These are phyloP conservation scores for Scutellaria galericulata DNA, from an alignment of 257 asterid genomes.

Conservation along the genomic window DNA sequence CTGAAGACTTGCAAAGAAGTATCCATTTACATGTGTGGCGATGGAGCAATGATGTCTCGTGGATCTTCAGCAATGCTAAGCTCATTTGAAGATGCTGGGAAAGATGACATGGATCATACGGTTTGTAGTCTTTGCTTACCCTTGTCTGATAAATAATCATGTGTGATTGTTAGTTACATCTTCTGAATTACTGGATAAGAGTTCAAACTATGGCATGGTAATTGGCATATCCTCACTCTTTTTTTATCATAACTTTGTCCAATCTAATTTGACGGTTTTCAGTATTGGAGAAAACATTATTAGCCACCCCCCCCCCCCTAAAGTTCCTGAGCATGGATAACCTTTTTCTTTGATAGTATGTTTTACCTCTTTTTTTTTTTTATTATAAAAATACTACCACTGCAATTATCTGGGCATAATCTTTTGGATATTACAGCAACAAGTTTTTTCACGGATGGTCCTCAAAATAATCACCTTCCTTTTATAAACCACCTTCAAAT, in stretches of 20 bases:
- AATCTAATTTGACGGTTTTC: conserved; percentile 20
- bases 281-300: conserved; percentile 5
- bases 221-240: background rate
- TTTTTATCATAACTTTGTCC: background rate
- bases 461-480: background rate
- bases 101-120: conserved; percentile 57
- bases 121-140: conserved; percentile 51
- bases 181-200: conserved; percentile 5
- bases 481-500: background rate
- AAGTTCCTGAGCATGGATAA: conserved; percentile 25
- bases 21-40: conserved; percentile 70
- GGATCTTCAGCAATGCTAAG: conserved; percentile 55
- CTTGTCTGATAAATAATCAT: conserved; percentile 16
- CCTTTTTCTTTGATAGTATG: background rate
- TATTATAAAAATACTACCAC: background rate
- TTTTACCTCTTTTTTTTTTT: conserved; percentile 2
- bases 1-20: conserved; percentile 90
- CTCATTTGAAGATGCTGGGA: conserved; percentile 63
- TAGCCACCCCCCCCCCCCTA: background rate
- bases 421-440: background rate
- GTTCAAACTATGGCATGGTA: conserved; percentile 9
- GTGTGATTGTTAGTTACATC: background rate
- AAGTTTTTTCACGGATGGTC: conserved; percentile 4
- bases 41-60: conserved; percentile 53
- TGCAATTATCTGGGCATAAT: background rate